Evolutionary conservation across 1,284 basidiomycete species (phyloP), one percentile per base, ranked within the genome.

Genomic region (Malassezia equina): DNA sequence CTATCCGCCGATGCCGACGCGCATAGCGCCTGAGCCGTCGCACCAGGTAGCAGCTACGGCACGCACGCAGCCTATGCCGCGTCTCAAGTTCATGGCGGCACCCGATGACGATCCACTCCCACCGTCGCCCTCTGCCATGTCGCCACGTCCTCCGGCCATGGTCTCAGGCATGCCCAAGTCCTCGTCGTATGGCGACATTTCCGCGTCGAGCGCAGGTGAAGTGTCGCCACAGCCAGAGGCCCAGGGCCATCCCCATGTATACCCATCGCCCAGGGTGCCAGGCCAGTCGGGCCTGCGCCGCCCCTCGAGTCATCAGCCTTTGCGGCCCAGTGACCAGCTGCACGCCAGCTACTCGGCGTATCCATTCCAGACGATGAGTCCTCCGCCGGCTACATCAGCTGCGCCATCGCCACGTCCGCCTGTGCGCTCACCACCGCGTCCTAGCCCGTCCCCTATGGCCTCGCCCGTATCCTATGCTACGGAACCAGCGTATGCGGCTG

Each of bases 1-100:
- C 5, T 71, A 67, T 45, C 68, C 68, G 7, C 68, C 68, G n/a
- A 63, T 65, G n/a, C 61, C 62, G 15, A 25, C 54, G 28, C 52
- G 32, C 12, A 19, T 29, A 9, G n/a, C 21, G 19, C 17, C 9
- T 15, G 19, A 17, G 21, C 32, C 17, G n/a, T 19, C 45, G 29
- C 17, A 23, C 15, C 45, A 29, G 15, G 28, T 29, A 3, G 29
- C 44, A 7, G 28, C 27, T 47, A 41, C 4, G 48, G 63, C 34
- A 34, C 60, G 29, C 58, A 55, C 34, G 55, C 60, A 13, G 61
- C 36, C 60, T 9, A 53, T 59, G 28, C 44, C 59, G 1, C 52
- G 28, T 27, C 44, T 55, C 24, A 52, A 52, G 55, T 59, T 63
- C 8, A 52, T 61, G 4, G 48, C 51, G 9, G 64, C 66, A 17